phyloP scores from a whole-genome alignment of 2,329 filamentous ascomycete species.

The Colletotrichum lentis region DNA sequence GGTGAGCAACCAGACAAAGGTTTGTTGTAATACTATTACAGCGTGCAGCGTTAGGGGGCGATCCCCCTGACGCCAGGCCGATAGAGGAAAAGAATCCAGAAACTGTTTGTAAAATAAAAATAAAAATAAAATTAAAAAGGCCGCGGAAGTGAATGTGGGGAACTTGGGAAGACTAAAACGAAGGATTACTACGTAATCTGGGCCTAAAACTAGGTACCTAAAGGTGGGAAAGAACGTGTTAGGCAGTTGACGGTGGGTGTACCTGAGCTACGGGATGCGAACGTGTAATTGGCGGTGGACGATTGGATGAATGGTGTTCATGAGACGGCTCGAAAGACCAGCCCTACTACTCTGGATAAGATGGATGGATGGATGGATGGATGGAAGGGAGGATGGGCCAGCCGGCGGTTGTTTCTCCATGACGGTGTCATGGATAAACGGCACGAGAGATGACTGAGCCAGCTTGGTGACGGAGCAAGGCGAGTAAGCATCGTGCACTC shows the following conservation, averaged over 20 bases:
- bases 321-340: neutral
- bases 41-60: neutral
- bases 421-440: neutral
- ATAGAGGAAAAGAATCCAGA: neutral
- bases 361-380: no score
- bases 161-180: neutral
- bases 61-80: conserved; percentile 19
- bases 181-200: neutral
- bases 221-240: neutral
- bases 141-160: conserved; percentile 7
- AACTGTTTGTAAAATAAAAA: neutral
- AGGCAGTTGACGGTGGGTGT: neutral
- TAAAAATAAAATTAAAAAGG: neutral
- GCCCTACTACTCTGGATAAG: neutral
- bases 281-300: neutral
- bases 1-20: neutral
- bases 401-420: neutral
- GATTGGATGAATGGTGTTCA: neutral
- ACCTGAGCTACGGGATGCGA: neutral
- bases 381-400: no score
- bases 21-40: neutral
- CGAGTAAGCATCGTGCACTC: neutral
- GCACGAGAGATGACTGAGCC: neutral
- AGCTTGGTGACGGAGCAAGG: neutral
- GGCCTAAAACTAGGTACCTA: neutral